phyloP scores from a whole-genome alignment of 2,329 filamentous ascomycete genomes.

The Phaeomoniella chlamydospora region DNA sequence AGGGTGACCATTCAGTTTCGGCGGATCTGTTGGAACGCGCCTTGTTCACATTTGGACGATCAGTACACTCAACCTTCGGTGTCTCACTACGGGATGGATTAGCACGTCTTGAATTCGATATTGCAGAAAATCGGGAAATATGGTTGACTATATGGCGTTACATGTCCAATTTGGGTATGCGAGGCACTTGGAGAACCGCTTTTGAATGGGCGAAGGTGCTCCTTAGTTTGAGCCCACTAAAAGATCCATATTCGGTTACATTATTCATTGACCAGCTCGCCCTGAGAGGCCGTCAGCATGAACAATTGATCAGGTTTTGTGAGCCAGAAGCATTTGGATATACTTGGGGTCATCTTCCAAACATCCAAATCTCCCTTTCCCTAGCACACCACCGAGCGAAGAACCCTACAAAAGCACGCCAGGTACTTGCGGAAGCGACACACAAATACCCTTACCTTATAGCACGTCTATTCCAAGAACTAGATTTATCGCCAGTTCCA shows the following conservation, averaged over 20 bases:
- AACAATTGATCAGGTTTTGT: conserved; percentile 60
- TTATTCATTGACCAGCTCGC: conserved; percentile 74
- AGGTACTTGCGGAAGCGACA: conserved; percentile 53
- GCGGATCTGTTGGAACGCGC: conserved; percentile 82
- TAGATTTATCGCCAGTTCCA: conserved; percentile 62
- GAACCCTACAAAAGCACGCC: conserved; percentile 50
- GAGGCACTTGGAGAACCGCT: conserved; percentile 86
- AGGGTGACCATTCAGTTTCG: conserved; percentile 73
- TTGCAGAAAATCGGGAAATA: conserved; percentile 81
- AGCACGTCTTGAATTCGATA: conserved; percentile 64
- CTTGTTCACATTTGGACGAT: conserved; percentile 84
- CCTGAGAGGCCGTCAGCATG: conserved; percentile 61
- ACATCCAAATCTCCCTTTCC: conserved; percentile 62
- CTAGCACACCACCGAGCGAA: conserved; percentile 62
- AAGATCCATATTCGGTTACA: conserved; percentile 71
- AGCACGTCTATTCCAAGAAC: conserved; percentile 60
- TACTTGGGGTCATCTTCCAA: conserved; percentile 42
- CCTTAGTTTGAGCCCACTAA: conserved; percentile 53
- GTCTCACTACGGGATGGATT: conserved; percentile 61
- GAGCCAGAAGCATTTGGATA: conserved; percentile 33
- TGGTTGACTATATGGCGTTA: conserved; percentile 86
- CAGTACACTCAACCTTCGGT: conserved; percentile 69
- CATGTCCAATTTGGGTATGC: conserved; percentile 68
- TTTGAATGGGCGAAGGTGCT: conserved; percentile 88
- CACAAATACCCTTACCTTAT: conserved; percentile 72